Conservation (phyloP, 768 basidiomycete species). For the Lactarius tabidus region DNA sequence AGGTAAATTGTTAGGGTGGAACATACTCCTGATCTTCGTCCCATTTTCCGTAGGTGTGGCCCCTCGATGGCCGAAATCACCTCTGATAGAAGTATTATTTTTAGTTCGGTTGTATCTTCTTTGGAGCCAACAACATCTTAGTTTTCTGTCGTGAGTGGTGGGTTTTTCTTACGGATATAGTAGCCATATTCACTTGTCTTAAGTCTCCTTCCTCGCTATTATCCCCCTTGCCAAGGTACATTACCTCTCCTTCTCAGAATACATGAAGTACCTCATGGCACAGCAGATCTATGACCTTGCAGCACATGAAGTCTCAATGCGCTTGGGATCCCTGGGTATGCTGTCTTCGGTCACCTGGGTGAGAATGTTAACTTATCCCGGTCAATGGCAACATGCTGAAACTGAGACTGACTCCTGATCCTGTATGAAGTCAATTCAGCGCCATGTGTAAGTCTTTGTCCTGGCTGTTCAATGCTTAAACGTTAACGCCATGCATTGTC, state of each 20-base stretch:
- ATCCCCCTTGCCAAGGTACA: slow-evolving; percentile 81
- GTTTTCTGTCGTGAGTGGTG: slow-evolving; percentile 64
- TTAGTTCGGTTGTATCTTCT: slow-evolving; percentile 72
- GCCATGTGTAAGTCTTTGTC: slow-evolving; percentile 29
- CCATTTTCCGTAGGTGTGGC: slow-evolving; percentile 54
- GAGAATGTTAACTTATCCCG: slow-evolving; percentile 15
- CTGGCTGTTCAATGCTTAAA: not conserved
- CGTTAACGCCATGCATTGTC: not conserved
- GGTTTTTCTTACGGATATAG: not conserved
- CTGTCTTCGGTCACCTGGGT: slow-evolving; percentile 82
- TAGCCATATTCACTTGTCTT: not conserved
- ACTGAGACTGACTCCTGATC: not conserved
- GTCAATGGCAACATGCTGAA: not conserved
- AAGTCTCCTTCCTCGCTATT: slow-evolving; percentile 77
- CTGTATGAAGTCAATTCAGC: slow-evolving; percentile 20
- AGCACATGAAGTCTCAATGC: slow-evolving; percentile 78
- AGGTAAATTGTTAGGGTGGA: slow-evolving; percentile 49
- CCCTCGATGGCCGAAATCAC: slow-evolving; percentile 1
- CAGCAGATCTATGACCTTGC: slow-evolving; percentile 72
- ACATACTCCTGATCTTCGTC: slow-evolving; percentile 66
- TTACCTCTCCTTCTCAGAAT: not conserved
- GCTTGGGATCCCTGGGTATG: slow-evolving; percentile 79
- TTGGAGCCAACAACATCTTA: slow-evolving; percentile 48
- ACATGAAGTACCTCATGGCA: slow-evolving; percentile 6
- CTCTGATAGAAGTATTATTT: slow-evolving; percentile 3